Conservation (phyloP, 495 filamentous ascomycete species). For the Hypoxylon rickii region DNA sequence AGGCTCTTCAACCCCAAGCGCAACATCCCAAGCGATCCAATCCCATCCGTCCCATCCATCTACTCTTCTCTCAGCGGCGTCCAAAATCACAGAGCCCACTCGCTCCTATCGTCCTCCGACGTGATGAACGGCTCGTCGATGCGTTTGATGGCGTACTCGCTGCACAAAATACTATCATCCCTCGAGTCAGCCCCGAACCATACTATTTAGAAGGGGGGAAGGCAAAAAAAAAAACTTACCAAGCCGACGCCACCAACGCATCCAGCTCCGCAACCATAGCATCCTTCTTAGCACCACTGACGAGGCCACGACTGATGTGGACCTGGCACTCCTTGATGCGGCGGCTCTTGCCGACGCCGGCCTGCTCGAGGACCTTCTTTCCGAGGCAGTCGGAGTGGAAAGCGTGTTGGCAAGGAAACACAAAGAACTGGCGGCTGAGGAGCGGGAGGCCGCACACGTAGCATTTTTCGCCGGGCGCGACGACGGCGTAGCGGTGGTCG, state of each 20-base stretch:
- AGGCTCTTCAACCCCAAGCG: too few species aligned
- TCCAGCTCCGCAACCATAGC: slow-evolving; percentile 87
- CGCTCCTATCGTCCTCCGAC: slow-evolving; percentile 68
- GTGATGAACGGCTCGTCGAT: slow-evolving; percentile 91
- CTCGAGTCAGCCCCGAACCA: too few species aligned
- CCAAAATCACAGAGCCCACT: slow-evolving; percentile 78
- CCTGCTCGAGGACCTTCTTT: slow-evolving; percentile 76
- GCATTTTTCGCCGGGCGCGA: slow-evolving; percentile 94
- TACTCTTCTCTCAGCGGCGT: too few species aligned
- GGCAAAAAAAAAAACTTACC: slow-evolving; percentile 56
- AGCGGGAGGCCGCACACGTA: slow-evolving; percentile 85
- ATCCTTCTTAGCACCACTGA: slow-evolving; percentile 69
- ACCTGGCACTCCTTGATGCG: slow-evolving; percentile 84
- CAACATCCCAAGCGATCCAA: not conserved
- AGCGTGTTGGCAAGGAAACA: slow-evolving; percentile 97
- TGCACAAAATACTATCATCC: slow-evolving; percentile 85
- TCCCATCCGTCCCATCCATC: too few species aligned
- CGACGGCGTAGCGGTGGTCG: slow-evolving; percentile 90
- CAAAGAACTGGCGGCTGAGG: slow-evolving; percentile 89
- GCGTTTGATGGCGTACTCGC: slow-evolving; percentile 88
- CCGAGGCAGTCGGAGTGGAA: slow-evolving; percentile 95
- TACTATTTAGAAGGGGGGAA: too few species aligned
- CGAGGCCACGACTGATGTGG: slow-evolving; percentile 72
- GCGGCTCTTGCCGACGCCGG: slow-evolving; percentile 71
- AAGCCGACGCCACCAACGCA: slow-evolving; percentile 77